Conservation (phyloP, 148 eudicot species). For the Mesembryanthemum crystallinum region DNA sequence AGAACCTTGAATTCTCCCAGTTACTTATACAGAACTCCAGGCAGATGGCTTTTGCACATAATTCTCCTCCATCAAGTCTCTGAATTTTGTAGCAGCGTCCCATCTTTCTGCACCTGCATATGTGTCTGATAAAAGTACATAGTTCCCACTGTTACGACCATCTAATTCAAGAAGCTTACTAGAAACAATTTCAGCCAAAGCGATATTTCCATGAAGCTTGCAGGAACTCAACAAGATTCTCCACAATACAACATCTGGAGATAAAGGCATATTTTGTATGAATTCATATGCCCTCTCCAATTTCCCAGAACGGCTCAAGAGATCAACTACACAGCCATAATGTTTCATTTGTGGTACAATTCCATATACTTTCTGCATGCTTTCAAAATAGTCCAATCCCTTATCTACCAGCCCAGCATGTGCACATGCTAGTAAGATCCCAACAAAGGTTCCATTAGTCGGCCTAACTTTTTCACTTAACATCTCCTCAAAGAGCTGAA, state of each 20-base stretch:
- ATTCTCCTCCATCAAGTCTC: constrained; percentile 47
- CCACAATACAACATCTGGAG: constrained; percentile 55
- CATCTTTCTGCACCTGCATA: constrained; percentile 66
- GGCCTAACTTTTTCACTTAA: constrained; percentile 39
- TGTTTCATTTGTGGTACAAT: constrained; percentile 70
- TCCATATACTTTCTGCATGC: constrained; percentile 52
- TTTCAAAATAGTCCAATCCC: constrained; percentile 52
- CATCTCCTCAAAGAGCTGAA: constrained; percentile 58
- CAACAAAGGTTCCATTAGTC: constrained; percentile 63
- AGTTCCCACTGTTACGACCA: constrained; percentile 60
- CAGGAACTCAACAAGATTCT: constrained; percentile 74
- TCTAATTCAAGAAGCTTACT: constrained; percentile 56
- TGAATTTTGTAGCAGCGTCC: constrained; percentile 60
- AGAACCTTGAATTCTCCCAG: constrained; percentile 8
- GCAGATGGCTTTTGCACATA: constrained; percentile 54
- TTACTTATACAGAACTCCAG: constrained; percentile 48
- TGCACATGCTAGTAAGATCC: constrained; percentile 63
- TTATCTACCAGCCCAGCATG: constrained; percentile 68
- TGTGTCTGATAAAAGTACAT: constrained; percentile 46
- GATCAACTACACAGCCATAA: constrained; percentile 81
- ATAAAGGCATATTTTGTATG: constrained; percentile 51
- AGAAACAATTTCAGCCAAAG: constrained; percentile 52
- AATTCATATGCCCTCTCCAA: constrained; percentile 60
- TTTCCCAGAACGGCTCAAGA: constrained; percentile 63
- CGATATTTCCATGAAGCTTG: constrained; percentile 54